Evolutionary conservation across 768 basidiomycete genomes (phyloP).

Genomic region (Boletus reticulatus): DNA sequence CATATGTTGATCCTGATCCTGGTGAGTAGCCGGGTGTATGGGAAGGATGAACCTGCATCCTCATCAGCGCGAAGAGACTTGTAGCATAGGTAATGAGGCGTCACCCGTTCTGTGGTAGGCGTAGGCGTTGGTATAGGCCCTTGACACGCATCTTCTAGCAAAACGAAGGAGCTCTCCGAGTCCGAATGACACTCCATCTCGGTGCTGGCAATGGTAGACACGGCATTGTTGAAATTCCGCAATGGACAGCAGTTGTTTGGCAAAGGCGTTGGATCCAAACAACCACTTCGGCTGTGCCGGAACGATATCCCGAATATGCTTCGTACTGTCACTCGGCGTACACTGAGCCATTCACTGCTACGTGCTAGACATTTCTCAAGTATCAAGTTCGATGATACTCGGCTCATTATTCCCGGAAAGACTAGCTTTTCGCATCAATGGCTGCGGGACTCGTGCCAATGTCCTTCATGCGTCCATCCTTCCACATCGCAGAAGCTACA

Average conservation of each 20-base stretch:
- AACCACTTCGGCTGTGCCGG: conserved; percentile 8
- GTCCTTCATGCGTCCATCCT: conserved; percentile 70
- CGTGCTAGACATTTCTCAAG: conserved; percentile 2
- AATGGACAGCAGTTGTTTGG: conserved; percentile 25
- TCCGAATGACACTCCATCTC: conserved; percentile 30
- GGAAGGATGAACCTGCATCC: conserved; percentile 46
- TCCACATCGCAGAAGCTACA: conserved; percentile 77
- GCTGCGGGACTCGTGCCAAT: conserved; percentile 85
- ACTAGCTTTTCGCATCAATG: conserved; percentile 63
- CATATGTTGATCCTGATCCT: conserved; percentile 51
- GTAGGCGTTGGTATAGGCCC: not conserved
- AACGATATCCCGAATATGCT: conserved; percentile 2
- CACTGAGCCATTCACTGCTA: not conserved
- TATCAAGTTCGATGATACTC: conserved; percentile 9
- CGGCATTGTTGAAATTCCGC: not conserved
- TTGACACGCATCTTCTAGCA: conserved; percentile 34
- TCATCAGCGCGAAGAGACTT: not conserved
- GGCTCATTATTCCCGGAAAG: conserved; percentile 31
- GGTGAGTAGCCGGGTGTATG: conserved; percentile 40
- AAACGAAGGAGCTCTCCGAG: conserved; percentile 48
- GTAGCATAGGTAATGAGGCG: not conserved
- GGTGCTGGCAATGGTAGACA: not conserved
- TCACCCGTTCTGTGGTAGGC: conserved; percentile 4
- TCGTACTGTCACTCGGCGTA: not conserved
- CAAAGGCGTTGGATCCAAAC: conserved; percentile 31